A percentile compares a stretch with the other conserved stretches of the same genome.
Conservation (phyloP, 164 flowering plant genomes). For the Dillenia turbinata region DNA sequence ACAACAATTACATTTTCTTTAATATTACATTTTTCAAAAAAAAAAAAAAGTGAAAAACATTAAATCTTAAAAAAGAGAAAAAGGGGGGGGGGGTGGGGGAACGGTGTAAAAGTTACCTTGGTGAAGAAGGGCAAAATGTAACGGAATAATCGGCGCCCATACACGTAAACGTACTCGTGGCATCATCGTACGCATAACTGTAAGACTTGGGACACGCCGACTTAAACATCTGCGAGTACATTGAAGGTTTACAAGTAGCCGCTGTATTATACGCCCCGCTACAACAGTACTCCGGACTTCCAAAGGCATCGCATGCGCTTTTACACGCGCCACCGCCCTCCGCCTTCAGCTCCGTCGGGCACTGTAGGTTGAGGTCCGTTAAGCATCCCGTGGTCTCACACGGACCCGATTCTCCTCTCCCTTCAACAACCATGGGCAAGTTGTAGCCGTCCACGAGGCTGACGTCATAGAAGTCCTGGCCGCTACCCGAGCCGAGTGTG, state of each 20-base stretch:
- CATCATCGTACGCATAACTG: slow-evolving; percentile 70
- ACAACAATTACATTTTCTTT: too few relatives aligned
- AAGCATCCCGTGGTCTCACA: slow-evolving; percentile 57
- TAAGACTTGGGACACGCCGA: slow-evolving; percentile 60
- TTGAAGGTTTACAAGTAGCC: slow-evolving; percentile 48
- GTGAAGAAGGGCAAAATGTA: slow-evolving; percentile 58
- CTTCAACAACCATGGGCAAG: slow-evolving; percentile 48
- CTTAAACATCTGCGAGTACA: slow-evolving; percentile 58
- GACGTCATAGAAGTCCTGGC: slow-evolving; percentile 71
- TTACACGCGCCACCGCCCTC: slow-evolving; percentile 48
- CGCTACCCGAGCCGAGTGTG: slow-evolving; percentile 56
- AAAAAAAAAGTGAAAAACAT: too few relatives aligned
- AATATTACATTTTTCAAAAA: too few relatives aligned
- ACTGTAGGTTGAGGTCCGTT: slow-evolving; percentile 41
- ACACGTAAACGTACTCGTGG: slow-evolving; percentile 66
- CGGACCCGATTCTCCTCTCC: slow-evolving; percentile 40
- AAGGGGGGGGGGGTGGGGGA: too few relatives aligned
- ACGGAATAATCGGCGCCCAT: slow-evolving; percentile 54
- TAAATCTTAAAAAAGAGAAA: too few relatives aligned
- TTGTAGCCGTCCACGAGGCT: slow-evolving; percentile 84
- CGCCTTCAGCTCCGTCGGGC: slow-evolving; percentile 51
- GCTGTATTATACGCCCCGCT: slow-evolving; percentile 55
- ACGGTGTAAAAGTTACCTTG: slow-evolving; percentile 30
- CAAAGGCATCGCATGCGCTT: slow-evolving; percentile 78
- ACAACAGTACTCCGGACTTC: slow-evolving; percentile 60